These are phyloP conservation scores for Scheffersomyces cryptocercus DNA, from an alignment of 1,139 yeast genomes.

Conservation along the genomic window DNA sequence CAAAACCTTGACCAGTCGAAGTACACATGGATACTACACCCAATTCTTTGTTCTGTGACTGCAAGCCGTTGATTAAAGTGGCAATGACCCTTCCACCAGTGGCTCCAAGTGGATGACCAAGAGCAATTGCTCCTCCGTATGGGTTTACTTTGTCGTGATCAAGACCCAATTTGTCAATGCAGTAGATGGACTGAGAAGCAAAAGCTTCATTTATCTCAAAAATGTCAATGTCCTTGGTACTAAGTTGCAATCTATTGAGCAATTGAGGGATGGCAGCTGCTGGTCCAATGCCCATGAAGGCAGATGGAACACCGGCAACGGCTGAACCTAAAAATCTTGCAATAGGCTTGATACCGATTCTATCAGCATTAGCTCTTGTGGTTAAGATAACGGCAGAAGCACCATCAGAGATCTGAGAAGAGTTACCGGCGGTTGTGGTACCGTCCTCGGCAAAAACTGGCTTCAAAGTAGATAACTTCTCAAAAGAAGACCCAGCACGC, in stretches of 20 bases:
- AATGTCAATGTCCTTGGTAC: constrained; percentile 30
- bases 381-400: constrained; percentile 42
- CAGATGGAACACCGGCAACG: constrained; percentile 38
- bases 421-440: constrained; percentile 42
- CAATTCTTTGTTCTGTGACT: constrained; percentile 26
- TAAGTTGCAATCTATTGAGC: constrained; percentile 23
- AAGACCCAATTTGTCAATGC: constrained; percentile 30
- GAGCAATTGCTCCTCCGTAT: constrained; percentile 45
- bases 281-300: constrained; percentile 44
- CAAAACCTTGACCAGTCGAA: constrained; percentile 46
- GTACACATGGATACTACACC: constrained; percentile 46
- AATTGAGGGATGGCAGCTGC: constrained; percentile 38
- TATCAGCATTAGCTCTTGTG: constrained; percentile 36
- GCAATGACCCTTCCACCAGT: constrained; percentile 39
- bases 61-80: constrained; percentile 35
- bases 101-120: constrained; percentile 46
- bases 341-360: constrained; percentile 33
- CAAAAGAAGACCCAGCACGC: constrained; percentile 26
- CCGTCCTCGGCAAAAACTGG: constrained; percentile 40
- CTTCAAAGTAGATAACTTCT: constrained; percentile 28
- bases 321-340: constrained; percentile 42
- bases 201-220: constrained; percentile 46
- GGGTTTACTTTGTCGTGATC: constrained; percentile 36
- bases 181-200: constrained; percentile 40
- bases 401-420: constrained; percentile 45